Evolutionary conservation across 1,139 yeast genomes (phyloP).

Genomic region (Hyphopichia khmerensis): DNA sequence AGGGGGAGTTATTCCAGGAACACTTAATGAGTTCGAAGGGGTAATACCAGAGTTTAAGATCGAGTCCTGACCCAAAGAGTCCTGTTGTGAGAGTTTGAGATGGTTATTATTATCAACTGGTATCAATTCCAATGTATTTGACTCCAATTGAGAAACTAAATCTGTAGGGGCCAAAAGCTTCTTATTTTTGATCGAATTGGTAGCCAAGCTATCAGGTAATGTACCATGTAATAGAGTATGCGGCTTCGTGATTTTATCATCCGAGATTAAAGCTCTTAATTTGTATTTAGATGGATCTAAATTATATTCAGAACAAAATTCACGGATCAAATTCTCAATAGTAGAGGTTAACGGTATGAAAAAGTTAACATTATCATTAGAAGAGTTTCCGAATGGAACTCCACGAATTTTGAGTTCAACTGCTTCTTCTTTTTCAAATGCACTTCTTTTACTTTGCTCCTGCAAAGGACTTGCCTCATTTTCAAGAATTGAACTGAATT

Average conservation of each 20-base stretch:
- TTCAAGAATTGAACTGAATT: conserved; percentile 7
- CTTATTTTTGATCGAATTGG: conserved; percentile 3
- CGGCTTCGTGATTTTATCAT: conserved; percentile 3
- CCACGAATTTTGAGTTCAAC: conserved; percentile 9
- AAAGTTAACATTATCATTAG: conserved; percentile 4
- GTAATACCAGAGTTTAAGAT: conserved; percentile 23
- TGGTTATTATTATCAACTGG: conserved; percentile 10
- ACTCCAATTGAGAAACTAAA: conserved; percentile 11
- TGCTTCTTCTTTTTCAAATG: conserved; percentile 6
- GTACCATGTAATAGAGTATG: conserved; percentile 8
- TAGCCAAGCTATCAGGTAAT: conserved; percentile 3
- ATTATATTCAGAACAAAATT: conserved; percentile 30
- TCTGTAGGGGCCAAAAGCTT: neutral
- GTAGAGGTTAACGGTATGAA: conserved; percentile 15
- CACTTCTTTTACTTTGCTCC: neutral
- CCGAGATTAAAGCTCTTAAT: conserved; percentile 13
- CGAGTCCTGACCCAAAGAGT: conserved; percentile 6
- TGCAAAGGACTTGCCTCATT: conserved; percentile 3
- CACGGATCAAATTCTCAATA: conserved; percentile 31
- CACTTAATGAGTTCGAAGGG: conserved; percentile 25
- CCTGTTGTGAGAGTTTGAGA: neutral
- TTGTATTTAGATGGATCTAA: conserved; percentile 25
- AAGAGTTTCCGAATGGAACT: neutral
- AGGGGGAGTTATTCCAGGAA: conserved; percentile 28
- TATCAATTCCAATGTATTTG: conserved; percentile 21